These are phyloP conservation scores for Trametes sp. DNA, from an alignment of 1,284 basidiomycete species.

Conservation along the genomic window DNA sequence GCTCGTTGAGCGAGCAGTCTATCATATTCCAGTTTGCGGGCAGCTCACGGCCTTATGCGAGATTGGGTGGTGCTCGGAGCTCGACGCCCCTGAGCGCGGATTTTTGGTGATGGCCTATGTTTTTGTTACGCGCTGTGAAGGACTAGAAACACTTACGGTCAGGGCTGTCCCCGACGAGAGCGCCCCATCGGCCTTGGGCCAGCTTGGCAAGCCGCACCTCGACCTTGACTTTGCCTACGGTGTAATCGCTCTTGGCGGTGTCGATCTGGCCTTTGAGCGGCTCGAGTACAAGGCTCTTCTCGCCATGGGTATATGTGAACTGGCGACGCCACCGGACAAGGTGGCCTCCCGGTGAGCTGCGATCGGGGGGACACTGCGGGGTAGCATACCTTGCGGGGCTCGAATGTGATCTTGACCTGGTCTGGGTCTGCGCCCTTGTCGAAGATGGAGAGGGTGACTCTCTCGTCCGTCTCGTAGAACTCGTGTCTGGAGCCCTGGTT, in stretches of 20 bases:
- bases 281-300: conserved; percentile 68
- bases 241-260: conserved; percentile 64
- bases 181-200: conserved; percentile 74
- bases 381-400: conserved; percentile 63
- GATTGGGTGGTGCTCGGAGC: too few species aligned
- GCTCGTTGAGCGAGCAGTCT: too few species aligned
- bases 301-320: conserved; percentile 70
- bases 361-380: neutral
- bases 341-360: neutral
- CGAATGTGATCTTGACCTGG: conserved; percentile 68
- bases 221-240: conserved; percentile 85
- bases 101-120: too few species aligned
- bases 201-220: conserved; percentile 77
- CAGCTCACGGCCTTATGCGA: too few species aligned
- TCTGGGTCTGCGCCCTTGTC: conserved; percentile 78
- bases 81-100: too few species aligned
- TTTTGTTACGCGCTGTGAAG: too few species aligned
- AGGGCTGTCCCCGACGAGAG: conserved; percentile 74
- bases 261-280: conserved; percentile 87
- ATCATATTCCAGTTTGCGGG: too few species aligned
- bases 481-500: conserved; percentile 66
- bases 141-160: conserved; percentile 61
- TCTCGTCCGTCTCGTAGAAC: conserved; percentile 87
- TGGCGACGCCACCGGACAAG: conserved; percentile 38
- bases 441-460: conserved; percentile 79